Percentiles rank a stretch among this genome's conserved stretches.
phyloP scores from a whole-genome alignment of 1,139 yeast genomes.

The Suhomyces yuchorum region DNA sequence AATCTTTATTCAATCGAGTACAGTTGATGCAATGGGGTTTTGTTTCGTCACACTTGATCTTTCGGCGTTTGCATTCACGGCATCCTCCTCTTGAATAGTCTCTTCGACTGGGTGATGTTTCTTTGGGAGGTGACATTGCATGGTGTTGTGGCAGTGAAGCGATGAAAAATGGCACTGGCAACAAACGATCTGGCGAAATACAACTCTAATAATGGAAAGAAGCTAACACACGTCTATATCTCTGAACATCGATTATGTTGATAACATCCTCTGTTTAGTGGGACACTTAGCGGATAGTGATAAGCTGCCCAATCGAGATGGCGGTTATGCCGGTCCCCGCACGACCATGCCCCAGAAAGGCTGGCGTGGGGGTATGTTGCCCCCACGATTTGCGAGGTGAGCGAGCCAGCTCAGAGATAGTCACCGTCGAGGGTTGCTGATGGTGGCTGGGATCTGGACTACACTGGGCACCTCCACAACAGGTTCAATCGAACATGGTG shows the following conservation, averaged over 20 bases:
- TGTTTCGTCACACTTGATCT: constrained; percentile 56
- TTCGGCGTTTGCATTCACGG: constrained; percentile 30
- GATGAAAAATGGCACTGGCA: not conserved
- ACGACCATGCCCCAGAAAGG: not conserved
- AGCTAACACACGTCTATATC: not conserved
- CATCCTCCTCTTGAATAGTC: constrained; percentile 27
- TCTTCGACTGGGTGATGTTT: constrained; percentile 13
- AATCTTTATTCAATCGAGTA: constrained; percentile 25
- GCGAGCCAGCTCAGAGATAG: too few species aligned
- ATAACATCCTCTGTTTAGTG: not conserved
- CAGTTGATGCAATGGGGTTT: constrained; percentile 56
- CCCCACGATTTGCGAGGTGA: not conserved
- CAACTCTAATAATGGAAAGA: not conserved
- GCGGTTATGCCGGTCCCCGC: constrained; percentile 7
- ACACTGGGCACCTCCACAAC: not conserved
- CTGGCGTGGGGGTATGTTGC: not conserved
- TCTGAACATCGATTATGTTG: not conserved
- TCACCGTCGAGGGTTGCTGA: not conserved
- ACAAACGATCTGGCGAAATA: not conserved
- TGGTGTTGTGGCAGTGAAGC: not conserved
- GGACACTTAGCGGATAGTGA: constrained; percentile 7
- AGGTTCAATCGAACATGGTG: not conserved
- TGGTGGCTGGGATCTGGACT: too few species aligned
- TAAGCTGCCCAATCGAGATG: constrained; percentile 5
- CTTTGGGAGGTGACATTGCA: constrained; percentile 9